Evolutionary conservation across 2,329 filamentous ascomycete genomes (phyloP), one percentile per base, ranked within the genome.

Genomic region (Neopestalotiopsis sp.): DNA sequence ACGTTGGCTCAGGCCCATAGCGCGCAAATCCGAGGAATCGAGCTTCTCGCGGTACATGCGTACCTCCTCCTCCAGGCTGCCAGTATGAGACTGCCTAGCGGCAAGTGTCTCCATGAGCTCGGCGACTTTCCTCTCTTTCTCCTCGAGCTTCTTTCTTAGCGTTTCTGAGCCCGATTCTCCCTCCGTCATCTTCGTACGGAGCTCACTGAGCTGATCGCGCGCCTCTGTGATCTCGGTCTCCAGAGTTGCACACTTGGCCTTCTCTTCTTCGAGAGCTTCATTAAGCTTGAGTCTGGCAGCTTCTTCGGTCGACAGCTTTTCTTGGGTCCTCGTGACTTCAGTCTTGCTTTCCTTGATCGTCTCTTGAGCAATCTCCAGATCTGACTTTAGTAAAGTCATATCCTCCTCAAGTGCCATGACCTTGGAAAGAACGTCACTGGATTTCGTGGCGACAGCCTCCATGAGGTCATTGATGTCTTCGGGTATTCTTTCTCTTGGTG

Each of bases 111-210:
- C 89, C 2, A 89, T 88, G 34, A 97, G 81, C 13, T 84, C 85
- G 28, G 87, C 87, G 4, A 93, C 88, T 78, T 90, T 93, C 69
- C 84, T 85, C 79, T 97, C 94, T 75, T 94, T 91, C 68, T 94
- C 92, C 57, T 91, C 89, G 3, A 97, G 85, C 67, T 90, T 89
- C 79, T 91, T 91, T 67, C 92, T 90, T 67, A 97, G 82, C 34
- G 89, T 90, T 78, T 95, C 93, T 0, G 94, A 94, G 4, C 94
- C 94, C 3, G 91, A 94, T 79, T 96, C 94, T 17, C 94, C 94
- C 72, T 95, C 92, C 1, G 92, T 89, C 76, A 97, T 91, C 78
- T 92, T 92, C 17, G 84, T 83, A 68, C 93, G 89, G 28, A 97
- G 82, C 34, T 87, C 84, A 68, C 86, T 88, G 28, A 97, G 85